A percentile compares a stretch with the other conserved stretches of the same genome.
These are phyloP conservation scores for Dicorynia guianensis DNA, from an alignment of 306 rosid species.

Conservation along the genomic window DNA sequence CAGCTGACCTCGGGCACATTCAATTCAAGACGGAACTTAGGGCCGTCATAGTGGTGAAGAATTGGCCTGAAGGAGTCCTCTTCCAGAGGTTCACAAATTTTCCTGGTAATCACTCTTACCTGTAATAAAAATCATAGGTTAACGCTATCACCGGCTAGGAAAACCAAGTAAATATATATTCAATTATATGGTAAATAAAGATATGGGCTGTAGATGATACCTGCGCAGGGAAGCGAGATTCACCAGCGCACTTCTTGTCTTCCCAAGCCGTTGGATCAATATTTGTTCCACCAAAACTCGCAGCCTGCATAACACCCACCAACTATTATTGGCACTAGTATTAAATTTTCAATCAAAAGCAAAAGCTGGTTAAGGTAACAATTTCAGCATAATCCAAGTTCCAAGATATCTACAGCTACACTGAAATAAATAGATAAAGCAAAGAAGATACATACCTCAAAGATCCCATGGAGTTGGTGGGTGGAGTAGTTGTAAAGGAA, in stretches of 20 bases:
- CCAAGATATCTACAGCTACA: not conserved
- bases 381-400: not conserved
- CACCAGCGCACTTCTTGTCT: conserved; percentile 86
- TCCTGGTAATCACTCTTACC: conserved; percentile 82
- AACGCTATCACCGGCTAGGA: not conserved
- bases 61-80: conserved; percentile 97
- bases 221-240: conserved; percentile 99
- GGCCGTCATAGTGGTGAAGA: conserved; percentile 96
- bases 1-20: conserved; percentile 75
- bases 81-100: conserved; percentile 82
- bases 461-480: conserved; percentile 98
- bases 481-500: conserved; percentile 95
- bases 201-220: conserved; percentile 44
- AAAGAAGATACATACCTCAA: conserved; percentile 57
- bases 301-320: conserved; percentile 63
- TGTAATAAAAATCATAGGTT: conserved; percentile 32
- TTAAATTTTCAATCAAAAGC: conserved; percentile 1
- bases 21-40: conserved; percentile 90
- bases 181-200: not conserved
- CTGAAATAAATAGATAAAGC: not conserved
- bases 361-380: not conserved
- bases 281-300: conserved; percentile 92
- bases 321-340: not conserved
- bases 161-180: not conserved
- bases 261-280: conserved; percentile 98